Evolutionary conservation across 2,329 filamentous ascomycete species (phyloP).

Genomic region (Pseudogymnoascus sp.): DNA sequence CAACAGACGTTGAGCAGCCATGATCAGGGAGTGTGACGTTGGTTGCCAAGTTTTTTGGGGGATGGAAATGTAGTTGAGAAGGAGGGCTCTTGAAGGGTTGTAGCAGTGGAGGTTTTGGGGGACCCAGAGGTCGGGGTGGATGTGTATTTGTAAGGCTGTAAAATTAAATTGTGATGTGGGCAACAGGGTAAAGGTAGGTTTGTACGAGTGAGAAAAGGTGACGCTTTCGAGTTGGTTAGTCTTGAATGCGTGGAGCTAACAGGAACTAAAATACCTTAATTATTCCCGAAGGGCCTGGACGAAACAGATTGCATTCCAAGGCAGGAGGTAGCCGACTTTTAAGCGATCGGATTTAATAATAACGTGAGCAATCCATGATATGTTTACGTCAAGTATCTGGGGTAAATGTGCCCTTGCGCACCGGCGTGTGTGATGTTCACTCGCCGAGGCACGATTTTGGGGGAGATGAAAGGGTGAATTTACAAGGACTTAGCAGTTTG

Average conservation of each 20-base stretch:
- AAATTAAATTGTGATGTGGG: conserved; percentile 5
- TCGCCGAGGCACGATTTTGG: neutral
- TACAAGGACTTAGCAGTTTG: neutral
- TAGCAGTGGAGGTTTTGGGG: neutral
- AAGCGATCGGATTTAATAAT: conserved; percentile 5
- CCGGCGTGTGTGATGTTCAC: neutral
- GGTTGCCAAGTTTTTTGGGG: neutral
- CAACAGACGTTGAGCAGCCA: conserved; percentile 9
- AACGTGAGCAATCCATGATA: neutral
- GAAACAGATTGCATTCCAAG: neutral
- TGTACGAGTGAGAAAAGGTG: conserved; percentile 7
- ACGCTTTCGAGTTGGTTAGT: conserved; percentile 1
- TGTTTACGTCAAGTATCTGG: neutral
- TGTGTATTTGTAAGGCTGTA: conserved; percentile 2
- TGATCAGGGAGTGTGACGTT: neutral
- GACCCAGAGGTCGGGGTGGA: neutral
- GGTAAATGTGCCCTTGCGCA: neutral
- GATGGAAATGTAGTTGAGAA: neutral
- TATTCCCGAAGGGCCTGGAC: conserved; percentile 3
- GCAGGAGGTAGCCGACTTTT: neutral
- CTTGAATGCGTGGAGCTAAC: neutral
- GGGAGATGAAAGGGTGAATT: neutral
- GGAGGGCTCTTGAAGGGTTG: neutral
- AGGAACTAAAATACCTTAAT: conserved; percentile 5
- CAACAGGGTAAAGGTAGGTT: conserved; percentile 6